Percentiles rank a stretch among this genome's conserved stretches.
Evolutionary conservation across 1,284 basidiomycete species (phyloP).

Genomic region (Chiua sp.): DNA sequence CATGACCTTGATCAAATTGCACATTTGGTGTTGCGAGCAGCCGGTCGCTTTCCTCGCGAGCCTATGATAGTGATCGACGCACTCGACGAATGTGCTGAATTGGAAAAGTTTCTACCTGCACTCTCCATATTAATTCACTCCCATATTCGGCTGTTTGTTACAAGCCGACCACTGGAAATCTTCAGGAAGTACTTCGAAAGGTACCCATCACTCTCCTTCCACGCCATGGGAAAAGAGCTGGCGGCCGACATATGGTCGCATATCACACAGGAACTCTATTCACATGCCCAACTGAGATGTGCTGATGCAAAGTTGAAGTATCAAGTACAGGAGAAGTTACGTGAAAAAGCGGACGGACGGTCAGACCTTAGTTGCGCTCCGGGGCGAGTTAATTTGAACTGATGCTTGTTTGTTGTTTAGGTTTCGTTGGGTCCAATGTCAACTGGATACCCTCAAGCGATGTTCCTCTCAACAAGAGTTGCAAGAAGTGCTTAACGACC

Average conservation of each 20-base stretch:
- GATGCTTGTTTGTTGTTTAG: neutral
- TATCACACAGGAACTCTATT: neutral
- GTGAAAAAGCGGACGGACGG: neutral
- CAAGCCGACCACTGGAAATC: neutral
- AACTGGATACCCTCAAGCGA: slow-evolving; percentile 1
- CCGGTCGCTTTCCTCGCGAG: neutral
- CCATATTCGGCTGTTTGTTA: slow-evolving; percentile 3
- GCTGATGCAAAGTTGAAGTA: neutral
- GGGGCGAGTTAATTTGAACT: neutral
- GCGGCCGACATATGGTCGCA: neutral
- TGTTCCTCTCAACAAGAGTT: neutral
- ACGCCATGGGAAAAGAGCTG: neutral
- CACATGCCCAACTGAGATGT: neutral
- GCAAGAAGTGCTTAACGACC: neutral
- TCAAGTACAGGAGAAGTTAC: neutral
- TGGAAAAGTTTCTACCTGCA: neutral
- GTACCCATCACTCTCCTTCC: neutral
- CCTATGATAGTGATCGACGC: slow-evolving; percentile 3
- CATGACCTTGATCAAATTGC: neutral
- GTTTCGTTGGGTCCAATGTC: slow-evolving; percentile 9
- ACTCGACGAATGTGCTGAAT: neutral
- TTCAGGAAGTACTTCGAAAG: neutral
- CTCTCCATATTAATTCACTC: neutral
- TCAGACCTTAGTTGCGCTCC: neutral
- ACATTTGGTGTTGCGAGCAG: neutral